A percentile compares a stretch with the other conserved stretches of the same genome.
phyloP scores from a whole-genome alignment of 495 filamentous ascomycete genomes.

The Glonium stellatum region DNA sequence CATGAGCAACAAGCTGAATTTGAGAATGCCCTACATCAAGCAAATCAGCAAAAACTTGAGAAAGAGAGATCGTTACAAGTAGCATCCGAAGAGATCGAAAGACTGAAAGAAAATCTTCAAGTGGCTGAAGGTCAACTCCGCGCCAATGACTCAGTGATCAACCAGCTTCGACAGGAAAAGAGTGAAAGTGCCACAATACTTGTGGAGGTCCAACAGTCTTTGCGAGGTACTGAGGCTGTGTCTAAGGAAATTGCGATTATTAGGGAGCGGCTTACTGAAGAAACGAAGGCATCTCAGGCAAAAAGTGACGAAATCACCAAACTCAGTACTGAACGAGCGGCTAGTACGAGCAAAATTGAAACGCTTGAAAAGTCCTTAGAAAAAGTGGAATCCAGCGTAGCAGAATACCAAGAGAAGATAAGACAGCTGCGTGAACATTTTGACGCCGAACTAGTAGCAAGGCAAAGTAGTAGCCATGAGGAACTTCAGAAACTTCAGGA shows the following conservation, averaged over 20 bases:
- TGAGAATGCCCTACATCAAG: neutral
- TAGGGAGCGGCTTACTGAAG: neutral
- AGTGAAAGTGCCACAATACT: neutral
- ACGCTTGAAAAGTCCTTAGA: neutral
- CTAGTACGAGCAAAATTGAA: neutral
- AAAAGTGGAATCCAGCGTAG: neutral
- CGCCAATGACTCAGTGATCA: constrained; percentile 4
- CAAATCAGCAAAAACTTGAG: neutral
- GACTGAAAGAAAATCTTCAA: neutral
- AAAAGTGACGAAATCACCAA: neutral
- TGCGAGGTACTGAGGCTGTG: neutral
- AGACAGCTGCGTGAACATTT: constrained; percentile 4
- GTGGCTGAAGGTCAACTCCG: neutral
- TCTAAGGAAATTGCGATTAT: neutral
- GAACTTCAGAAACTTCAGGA: constrained; percentile 11
- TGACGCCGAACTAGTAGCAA: neutral
- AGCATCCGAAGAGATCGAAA: neutral
- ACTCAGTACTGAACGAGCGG: neutral
- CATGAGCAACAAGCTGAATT: constrained; percentile 9
- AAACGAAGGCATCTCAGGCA: neutral
- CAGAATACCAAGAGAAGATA: constrained; percentile 8
- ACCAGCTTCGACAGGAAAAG: constrained; percentile 1
- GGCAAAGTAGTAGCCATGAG: constrained; percentile 2
- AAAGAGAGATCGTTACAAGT: neutral
- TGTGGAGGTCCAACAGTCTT: neutral